Conservation (phyloP, 2,329 filamentous ascomycete species). For the Apiospora hydei region DNA sequence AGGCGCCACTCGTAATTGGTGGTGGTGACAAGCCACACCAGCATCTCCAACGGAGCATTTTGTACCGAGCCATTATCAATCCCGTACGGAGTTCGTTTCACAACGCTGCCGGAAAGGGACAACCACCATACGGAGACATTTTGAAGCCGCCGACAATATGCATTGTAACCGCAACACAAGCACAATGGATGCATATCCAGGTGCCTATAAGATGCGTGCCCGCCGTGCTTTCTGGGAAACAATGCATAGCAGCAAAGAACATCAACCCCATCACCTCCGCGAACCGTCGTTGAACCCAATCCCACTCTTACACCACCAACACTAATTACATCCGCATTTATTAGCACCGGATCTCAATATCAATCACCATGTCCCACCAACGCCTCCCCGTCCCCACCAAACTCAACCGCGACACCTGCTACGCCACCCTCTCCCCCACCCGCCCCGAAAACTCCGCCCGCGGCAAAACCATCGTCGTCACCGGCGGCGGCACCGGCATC, state of each 20-base stretch:
- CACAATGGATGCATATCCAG: no score
- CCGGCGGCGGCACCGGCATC: slow-evolving; percentile 54
- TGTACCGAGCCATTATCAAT: neutral
- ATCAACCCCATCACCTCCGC: neutral
- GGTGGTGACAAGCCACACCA: no score
- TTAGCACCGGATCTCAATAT: no score
- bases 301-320: neutral
- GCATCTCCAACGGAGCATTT: neutral
- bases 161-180: neutral
- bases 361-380: neutral
- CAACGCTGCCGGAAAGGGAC: neutral
- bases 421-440: slow-evolving; percentile 47
- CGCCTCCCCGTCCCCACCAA: slow-evolving; percentile 44
- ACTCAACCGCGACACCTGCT: slow-evolving; percentile 44
- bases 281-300: no score
- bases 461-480: slow-evolving; percentile 50
- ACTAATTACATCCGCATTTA: neutral
- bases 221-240: neutral
- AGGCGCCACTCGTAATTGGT: neutral
- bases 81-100: neutral
- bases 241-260: neutral
- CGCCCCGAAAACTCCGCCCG: slow-evolving; percentile 48
- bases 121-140: neutral
- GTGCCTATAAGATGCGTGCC: neutral
- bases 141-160: neutral